phyloP scores from a whole-genome alignment of 192 early-diverging fungal species.

The Oehlia diaphana region DNA sequence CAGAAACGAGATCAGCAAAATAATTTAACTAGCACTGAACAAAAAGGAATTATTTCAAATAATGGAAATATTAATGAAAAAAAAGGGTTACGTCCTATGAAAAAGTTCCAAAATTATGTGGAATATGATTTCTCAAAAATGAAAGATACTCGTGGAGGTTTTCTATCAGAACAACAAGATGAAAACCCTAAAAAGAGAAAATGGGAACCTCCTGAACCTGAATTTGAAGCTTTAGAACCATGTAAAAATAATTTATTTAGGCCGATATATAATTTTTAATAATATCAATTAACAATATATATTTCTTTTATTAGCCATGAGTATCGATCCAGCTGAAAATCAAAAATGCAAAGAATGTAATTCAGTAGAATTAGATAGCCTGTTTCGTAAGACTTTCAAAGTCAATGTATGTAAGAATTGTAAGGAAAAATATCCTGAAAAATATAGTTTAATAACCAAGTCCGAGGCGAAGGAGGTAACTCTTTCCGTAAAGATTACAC shows the following conservation, averaged over 20 bases:
- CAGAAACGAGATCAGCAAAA: neutral
- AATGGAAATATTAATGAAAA: neutral
- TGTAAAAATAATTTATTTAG: constrained; percentile 40
- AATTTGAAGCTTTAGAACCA: constrained; percentile 38
- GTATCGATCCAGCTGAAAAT: constrained; percentile 51
- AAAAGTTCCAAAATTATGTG: constrained; percentile 42
- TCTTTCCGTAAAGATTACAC: neutral
- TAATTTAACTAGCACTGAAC: neutral
- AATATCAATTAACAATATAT: constrained; percentile 27
- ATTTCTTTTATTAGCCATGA: constrained; percentile 40
- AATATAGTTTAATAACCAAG: constrained; percentile 93
- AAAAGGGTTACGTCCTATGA: constrained; percentile 30
- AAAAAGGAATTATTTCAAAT: neutral
- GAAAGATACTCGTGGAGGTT: constrained; percentile 87
- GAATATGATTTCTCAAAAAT: constrained; percentile 90
- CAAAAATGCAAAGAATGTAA: constrained; percentile 83
- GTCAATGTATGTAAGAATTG: constrained; percentile 77
- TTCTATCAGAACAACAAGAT: constrained; percentile 66
- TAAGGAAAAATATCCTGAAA: constrained; percentile 73
- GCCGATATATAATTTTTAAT: neutral
- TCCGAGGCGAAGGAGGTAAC: constrained; percentile 85
- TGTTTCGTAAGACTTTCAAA: constrained; percentile 71
- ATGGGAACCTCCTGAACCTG: constrained; percentile 38
- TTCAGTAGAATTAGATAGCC: constrained; percentile 79
- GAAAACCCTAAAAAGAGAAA: constrained; percentile 35